phyloP scores from a whole-genome alignment of 2,329 filamentous ascomycete species.

The Pleoardoris graminearum region DNA sequence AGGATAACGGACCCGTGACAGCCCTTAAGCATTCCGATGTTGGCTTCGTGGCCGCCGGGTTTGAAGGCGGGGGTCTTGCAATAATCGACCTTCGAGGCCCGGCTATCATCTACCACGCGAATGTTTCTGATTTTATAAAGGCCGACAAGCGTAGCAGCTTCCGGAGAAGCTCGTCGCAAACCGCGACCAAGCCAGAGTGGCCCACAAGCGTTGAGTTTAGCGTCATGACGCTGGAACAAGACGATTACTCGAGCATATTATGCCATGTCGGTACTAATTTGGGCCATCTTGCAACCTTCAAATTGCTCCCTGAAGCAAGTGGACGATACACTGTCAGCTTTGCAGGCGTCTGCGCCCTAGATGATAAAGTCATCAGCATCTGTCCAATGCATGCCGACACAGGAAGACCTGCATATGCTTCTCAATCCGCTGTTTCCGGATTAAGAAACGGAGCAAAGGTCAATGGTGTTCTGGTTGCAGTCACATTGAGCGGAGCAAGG shows the following conservation, averaged over 20 bases:
- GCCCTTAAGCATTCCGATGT: slow-evolving; percentile 85
- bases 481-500: slow-evolving; percentile 73
- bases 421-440: slow-evolving; percentile 72
- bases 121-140: slow-evolving; percentile 73
- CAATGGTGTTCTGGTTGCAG: slow-evolving; percentile 78
- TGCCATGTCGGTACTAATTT: slow-evolving; percentile 88
- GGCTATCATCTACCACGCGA: slow-evolving; percentile 75
- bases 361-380: slow-evolving; percentile 73
- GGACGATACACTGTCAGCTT: slow-evolving; percentile 73
- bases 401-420: slow-evolving; percentile 75
- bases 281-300: slow-evolving; percentile 86
- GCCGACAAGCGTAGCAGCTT: slow-evolving; percentile 77
- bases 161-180: slow-evolving; percentile 56
- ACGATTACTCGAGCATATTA: slow-evolving; percentile 90
- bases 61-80: slow-evolving; percentile 76
- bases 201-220: slow-evolving; percentile 85
- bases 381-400: slow-evolving; percentile 78
- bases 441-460: slow-evolving; percentile 73
- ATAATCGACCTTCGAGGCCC: slow-evolving; percentile 90
- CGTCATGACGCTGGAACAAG: slow-evolving; percentile 86
- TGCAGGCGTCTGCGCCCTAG: slow-evolving; percentile 68
- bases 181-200: slow-evolving; percentile 65
- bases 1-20: slow-evolving; percentile 79
- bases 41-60: slow-evolving; percentile 86
- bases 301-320: slow-evolving; percentile 73